These are phyloP conservation scores for Ustilago loliicola DNA, from an alignment of 1,284 basidiomycete genomes.

Conservation along the genomic window DNA sequence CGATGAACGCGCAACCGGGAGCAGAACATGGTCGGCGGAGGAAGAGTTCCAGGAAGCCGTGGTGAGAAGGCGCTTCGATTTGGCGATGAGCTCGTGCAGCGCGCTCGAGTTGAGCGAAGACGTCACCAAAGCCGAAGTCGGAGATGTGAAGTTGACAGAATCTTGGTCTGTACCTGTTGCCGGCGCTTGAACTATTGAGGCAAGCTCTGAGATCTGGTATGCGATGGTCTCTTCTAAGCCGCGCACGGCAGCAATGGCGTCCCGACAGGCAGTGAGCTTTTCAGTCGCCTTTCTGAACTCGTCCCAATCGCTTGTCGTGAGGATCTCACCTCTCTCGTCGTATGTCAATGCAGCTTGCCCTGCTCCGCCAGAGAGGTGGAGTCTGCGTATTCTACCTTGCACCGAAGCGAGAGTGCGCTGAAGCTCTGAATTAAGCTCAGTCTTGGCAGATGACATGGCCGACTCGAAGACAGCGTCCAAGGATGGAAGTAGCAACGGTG, in stretches of 20 bases:
- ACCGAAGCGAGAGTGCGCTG: constrained; percentile 11
- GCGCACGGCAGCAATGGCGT: constrained; percentile 22
- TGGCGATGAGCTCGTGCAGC: constrained; percentile 27
- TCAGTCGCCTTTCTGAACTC: constrained; percentile 42
- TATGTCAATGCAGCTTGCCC: constrained; percentile 27
- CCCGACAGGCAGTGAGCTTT: constrained; percentile 32
- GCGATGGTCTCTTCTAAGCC: constrained; percentile 36
- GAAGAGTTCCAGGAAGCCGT: constrained; percentile 22
- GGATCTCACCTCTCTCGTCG: constrained; percentile 42
- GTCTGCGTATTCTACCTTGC: constrained; percentile 26
- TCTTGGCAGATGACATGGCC: constrained; percentile 2
- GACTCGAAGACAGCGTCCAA: constrained; percentile 27
- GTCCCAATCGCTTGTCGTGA: constrained; percentile 40
- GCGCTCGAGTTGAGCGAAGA: constrained; percentile 36
- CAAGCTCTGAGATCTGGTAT: constrained; percentile 39
- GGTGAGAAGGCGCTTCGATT: constrained; percentile 28
- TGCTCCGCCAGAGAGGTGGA: constrained; percentile 21
- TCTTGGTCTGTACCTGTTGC: background rate
- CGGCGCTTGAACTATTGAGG: constrained; percentile 13
- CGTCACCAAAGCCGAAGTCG: constrained; percentile 21
- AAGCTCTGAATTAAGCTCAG: constrained; percentile 11
- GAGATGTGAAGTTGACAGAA: constrained; percentile 24
- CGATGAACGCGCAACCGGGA: constrained; percentile 76
- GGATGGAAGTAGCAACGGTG: constrained; percentile 25
- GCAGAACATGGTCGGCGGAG: constrained; percentile 70